Base-by-base conservation (phyloP, 2,329 filamentous ascomycete genomes). In the Aspergillus quadrilineatus region DNA sequence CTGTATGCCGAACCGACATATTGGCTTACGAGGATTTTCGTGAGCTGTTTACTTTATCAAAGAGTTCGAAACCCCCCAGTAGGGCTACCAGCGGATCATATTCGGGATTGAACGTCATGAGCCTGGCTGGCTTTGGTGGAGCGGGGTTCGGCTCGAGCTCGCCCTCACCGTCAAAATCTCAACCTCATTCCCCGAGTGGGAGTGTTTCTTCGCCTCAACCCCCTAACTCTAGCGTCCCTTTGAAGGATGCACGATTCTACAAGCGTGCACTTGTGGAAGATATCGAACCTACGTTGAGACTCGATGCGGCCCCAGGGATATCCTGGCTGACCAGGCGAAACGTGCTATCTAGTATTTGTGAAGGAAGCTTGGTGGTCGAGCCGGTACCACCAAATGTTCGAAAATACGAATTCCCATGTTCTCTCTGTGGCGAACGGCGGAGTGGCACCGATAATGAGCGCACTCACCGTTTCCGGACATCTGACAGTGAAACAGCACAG, bases 191-290 rank as follows among this genome's bases (percentile, higher is more conserved):
- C 78, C 50, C 80, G 73, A 71, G 69, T 63, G 72, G 71, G 26
- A 72, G 68, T 50, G 53, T 67, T 15, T 69, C 71, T 14, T 77
- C 78, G 4, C 74, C 73, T n/a, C 65, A 80, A 28, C 74, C 75
- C 3, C 71, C 74, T 4, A 73, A 75, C 10, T 77, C 74, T 36
- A 71, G 72, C 55, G 65, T 70, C 3, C 85, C 87, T 4, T 77
- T 99, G 41, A 96, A 94, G 69, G 94, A 97, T 55, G 90, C 89
- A 29, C 90, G 89, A 62, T 99, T 97, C 70, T 99, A 93, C 78
- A 97, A 97, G 77, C 87, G 94, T 46, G 87, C 87, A 5, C 75
- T 97, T 28, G 82, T 85, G 17, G 94, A 99, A 72, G 94, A 99
- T 68, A 90, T 99, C 55, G 94, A 99, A 70, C 94, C 94, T 0